These are phyloP conservation scores for Entomortierella beljakovae DNA, from an alignment of 192 early-diverging fungal species.

Conservation along the genomic window DNA sequence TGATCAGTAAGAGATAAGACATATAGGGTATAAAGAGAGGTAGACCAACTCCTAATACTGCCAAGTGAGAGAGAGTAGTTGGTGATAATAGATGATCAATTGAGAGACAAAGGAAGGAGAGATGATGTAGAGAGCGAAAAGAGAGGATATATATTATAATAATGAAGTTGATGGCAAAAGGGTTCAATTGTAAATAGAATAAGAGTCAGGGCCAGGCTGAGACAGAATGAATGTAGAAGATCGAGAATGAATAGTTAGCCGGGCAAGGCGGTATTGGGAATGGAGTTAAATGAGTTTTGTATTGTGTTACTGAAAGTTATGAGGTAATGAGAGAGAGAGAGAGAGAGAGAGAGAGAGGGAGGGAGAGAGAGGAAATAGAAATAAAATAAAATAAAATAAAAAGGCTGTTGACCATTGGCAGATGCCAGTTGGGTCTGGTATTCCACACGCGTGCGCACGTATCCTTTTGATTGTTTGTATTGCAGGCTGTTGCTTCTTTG, in stretches of 20 bases:
- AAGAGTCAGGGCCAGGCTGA: conserved; percentile 16
- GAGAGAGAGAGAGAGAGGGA: neutral
- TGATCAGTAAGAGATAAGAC: neutral
- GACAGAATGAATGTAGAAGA: conserved; percentile 9
- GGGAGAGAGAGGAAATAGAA: neutral
- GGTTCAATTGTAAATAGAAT: neutral
- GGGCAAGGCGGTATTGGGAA: conserved; percentile 24
- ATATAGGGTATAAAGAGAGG: too few relatives aligned
- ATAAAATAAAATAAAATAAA: neutral
- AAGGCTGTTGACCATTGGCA: neutral
- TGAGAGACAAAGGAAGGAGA: neutral
- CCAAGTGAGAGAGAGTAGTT: too few relatives aligned
- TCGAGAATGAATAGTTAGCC: neutral
- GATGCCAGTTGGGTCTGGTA: conserved; percentile 10
- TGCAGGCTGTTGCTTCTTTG: too few relatives aligned
- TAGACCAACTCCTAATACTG: too few relatives aligned
- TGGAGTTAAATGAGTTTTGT: neutral
- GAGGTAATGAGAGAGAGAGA: neutral
- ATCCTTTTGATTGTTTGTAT: too few relatives aligned
- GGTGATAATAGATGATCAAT: neutral
- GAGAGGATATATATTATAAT: neutral
- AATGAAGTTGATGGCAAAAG: neutral
- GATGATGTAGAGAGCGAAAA: neutral
- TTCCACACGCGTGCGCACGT: too few relatives aligned
- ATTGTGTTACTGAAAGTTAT: neutral